Base-by-base conservation (phyloP, 805 yeast species). In the Starmera pachycereana region DNA sequence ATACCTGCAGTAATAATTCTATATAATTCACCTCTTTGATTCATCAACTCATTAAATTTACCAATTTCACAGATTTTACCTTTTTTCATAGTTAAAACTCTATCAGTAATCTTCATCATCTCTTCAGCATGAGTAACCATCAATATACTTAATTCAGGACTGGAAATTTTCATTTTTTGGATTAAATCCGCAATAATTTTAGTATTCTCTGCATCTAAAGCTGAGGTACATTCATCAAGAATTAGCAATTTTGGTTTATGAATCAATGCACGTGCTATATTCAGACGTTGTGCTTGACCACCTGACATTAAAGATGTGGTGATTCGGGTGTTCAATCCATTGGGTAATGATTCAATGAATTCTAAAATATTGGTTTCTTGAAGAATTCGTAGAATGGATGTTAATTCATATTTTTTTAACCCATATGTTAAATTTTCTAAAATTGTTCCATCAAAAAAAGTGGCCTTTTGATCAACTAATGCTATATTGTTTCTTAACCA, bases 151-250 rank as follows among this genome's bases (percentile, higher is more conserved):
- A 72, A 63, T 0, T 78, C 66, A 1, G 68, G 28, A 19, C 38
- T 51, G 32, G 54, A 62, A 0, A 39, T 40, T 18, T 50, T 47
- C 31, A 69, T 51, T 12, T 63, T 57, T 11, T 49, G 39, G 0
- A 90, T 63, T 42, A 85, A 47, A 2, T 67, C 52, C 12, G 68
- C 62, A n/a, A 92, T 71, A 2, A 56, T 52, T 8, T 53, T 49
- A 0, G 82, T 58, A 46, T 79, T 82, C 14, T 66, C 71, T 0
- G 79, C 66, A 55, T 92, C 98, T 37, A 92, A 63, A 0, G 95
- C 83, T 0, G 97, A 79, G 0, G 97, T 88, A 49, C 89, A 81
- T 56, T 92, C 98, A 59, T 92, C 98, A 37, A 92, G 58, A 14
- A 78, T 62, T 39, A 76, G 52, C 9, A 78, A 48, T 28, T 64